phyloP scores from a whole-genome alignment of 2,329 filamentous ascomycete species.

The Aschersonia sp. region DNA sequence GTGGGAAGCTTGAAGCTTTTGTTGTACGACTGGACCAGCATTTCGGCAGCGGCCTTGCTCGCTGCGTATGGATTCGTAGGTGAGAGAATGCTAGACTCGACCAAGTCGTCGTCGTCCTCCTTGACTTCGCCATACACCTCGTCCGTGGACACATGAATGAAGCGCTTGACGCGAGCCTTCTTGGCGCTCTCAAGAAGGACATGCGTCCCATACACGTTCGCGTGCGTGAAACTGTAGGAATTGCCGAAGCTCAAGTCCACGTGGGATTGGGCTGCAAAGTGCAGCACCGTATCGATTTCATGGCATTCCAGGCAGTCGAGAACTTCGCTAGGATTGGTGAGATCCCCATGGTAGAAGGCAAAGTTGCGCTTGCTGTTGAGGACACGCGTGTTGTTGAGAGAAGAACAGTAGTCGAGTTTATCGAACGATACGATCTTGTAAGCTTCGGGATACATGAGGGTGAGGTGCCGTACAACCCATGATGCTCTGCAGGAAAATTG shows the following conservation, averaged over 20 bases:
- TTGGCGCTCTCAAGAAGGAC: constrained; percentile 65
- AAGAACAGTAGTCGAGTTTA: constrained; percentile 72
- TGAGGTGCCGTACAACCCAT: constrained; percentile 70
- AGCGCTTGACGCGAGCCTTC: constrained; percentile 54
- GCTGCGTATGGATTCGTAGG: constrained; percentile 75
- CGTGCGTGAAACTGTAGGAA: constrained; percentile 67
- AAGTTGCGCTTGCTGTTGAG: constrained; percentile 59
- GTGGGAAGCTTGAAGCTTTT: constrained; percentile 70
- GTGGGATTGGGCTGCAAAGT: constrained; percentile 77
- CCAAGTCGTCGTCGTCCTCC: constrained; percentile 54
- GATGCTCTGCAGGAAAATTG: constrained; percentile 42
- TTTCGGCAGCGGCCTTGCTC: constrained; percentile 69
- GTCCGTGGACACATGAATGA: constrained; percentile 74
- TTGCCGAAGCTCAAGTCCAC: constrained; percentile 74
- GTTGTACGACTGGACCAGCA: constrained; percentile 76
- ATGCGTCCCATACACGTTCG: constrained; percentile 75
- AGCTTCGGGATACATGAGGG: constrained; percentile 53
- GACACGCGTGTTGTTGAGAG: constrained; percentile 62
- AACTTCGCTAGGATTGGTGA: constrained; percentile 57
- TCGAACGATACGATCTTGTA: constrained; percentile 77
- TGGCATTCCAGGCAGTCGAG: constrained; percentile 55
- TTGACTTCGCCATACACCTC: constrained; percentile 75
- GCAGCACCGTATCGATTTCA: constrained; percentile 66
- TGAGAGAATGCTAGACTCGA: constrained; percentile 59
- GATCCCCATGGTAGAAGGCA: constrained; percentile 65